Percentiles rank a stretch among this genome's conserved stretches.
Evolutionary conservation across 1,284 basidiomycete genomes (phyloP).

Genomic region (Termitomyces sp.): DNA sequence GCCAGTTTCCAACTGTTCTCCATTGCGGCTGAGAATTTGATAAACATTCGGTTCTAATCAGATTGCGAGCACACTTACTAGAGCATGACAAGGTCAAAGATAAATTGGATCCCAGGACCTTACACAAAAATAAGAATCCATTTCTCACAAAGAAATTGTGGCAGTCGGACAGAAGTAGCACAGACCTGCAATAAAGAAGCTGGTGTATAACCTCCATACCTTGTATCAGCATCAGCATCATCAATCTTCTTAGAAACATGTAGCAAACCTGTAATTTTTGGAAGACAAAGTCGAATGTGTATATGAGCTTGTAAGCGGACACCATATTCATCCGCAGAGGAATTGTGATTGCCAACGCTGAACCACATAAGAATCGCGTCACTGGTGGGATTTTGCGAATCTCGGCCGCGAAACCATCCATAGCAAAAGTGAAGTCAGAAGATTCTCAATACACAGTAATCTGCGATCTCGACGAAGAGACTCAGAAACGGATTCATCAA

Average conservation of each 20-base stretch:
- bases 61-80: constrained; percentile 42
- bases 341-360: constrained; percentile 58
- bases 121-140: background rate
- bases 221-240: constrained; percentile 26
- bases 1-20: constrained; percentile 59
- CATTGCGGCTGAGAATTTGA: constrained; percentile 46
- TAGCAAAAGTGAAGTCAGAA: constrained; percentile 7
- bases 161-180: constrained; percentile 6
- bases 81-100: constrained; percentile 75
- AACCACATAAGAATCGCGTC: constrained; percentile 66
- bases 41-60: background rate
- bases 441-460: background rate
- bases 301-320: constrained; percentile 51
- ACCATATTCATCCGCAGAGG: constrained; percentile 58
- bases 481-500: background rate
- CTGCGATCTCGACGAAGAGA: background rate
- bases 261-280: constrained; percentile 47
- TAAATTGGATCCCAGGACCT: constrained; percentile 56
- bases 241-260: background rate
- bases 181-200: constrained; percentile 75
- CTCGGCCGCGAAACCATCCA: constrained; percentile 47
- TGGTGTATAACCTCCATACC: constrained; percentile 75
- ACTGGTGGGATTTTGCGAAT: constrained; percentile 82
- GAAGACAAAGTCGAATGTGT: constrained; percentile 45
- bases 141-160: background rate